Conservation (phyloP, 805 yeast genomes). For the Ogataea trehaloabstinens region DNA sequence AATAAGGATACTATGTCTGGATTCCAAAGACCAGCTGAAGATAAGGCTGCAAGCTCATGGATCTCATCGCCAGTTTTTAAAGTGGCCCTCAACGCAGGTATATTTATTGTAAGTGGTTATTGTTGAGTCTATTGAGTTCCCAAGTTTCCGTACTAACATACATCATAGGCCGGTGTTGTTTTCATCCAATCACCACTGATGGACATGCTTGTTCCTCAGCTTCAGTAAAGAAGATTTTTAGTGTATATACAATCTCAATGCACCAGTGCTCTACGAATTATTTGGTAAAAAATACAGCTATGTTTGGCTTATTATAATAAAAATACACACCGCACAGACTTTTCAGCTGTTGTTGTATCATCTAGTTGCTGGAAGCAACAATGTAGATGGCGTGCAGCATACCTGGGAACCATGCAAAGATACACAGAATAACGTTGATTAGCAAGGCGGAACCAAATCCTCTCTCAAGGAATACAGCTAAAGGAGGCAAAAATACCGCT, state of each 20-base stretch:
- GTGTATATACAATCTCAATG: too few relatives aligned
- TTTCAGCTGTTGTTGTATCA: background rate
- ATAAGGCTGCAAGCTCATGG: constrained; percentile 44
- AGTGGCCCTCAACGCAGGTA: constrained; percentile 56
- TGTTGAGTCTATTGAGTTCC: too few relatives aligned
- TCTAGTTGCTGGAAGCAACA: constrained; percentile 30
- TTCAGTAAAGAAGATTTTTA: constrained; percentile 26
- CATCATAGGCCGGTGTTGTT: constrained; percentile 58
- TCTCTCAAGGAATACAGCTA: constrained; percentile 68
- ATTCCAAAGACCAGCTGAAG: constrained; percentile 24
- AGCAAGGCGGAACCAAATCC: constrained; percentile 66
- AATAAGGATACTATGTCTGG: too few relatives aligned
- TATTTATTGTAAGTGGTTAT: constrained; percentile 46
- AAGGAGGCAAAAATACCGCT: constrained; percentile 66
- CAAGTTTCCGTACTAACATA: constrained; percentile 12
- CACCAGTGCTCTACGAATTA: too few relatives aligned
- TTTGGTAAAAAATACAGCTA: background rate
- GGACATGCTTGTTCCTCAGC: constrained; percentile 80
- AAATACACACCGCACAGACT: background rate
- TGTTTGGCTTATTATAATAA: background rate
- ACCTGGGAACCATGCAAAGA: constrained; percentile 74
- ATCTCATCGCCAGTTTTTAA: constrained; percentile 65
- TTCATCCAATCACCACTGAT: constrained; percentile 75
- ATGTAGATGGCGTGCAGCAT: constrained; percentile 72
- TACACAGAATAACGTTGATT: constrained; percentile 61